A percentile compares a stretch with the other conserved stretches of the same genome.
phyloP scores from a whole-genome alignment of 805 yeast genomes.

The Wickerhamomyces alni region DNA sequence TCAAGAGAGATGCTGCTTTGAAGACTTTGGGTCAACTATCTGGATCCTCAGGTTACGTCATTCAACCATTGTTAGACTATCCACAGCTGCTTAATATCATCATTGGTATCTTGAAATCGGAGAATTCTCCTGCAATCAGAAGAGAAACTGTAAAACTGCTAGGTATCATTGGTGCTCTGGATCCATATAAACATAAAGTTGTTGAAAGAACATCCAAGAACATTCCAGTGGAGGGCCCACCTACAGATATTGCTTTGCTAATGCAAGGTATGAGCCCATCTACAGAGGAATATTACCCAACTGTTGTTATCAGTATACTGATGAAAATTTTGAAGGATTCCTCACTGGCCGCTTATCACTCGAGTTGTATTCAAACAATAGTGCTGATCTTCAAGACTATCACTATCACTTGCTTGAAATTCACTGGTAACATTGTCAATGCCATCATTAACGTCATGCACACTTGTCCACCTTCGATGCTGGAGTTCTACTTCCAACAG shows the following conservation, averaged over 20 bases:
- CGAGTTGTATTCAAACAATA: conserved; percentile 89
- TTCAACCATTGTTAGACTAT: conserved; percentile 85
- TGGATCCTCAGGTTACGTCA: conserved; percentile 89
- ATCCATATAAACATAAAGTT: conserved; percentile 92
- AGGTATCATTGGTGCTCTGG: conserved; percentile 94
- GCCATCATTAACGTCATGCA: conserved; percentile 84
- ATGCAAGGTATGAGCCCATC: conserved; percentile 96
- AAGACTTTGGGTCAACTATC: conserved; percentile 85
- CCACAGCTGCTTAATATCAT: conserved; percentile 83
- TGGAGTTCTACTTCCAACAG: conserved; percentile 87
- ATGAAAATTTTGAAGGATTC: conserved; percentile 82
- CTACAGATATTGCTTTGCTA: conserved; percentile 81
- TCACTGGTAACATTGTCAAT: conserved; percentile 80
- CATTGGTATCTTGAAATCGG: conserved; percentile 76
- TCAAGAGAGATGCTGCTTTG: conserved; percentile 85
- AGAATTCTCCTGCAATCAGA: conserved; percentile 64
- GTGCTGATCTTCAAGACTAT: conserved; percentile 86
- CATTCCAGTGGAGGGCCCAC: conserved; percentile 65
- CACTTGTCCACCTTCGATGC: conserved; percentile 67
- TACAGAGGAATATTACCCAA: conserved; percentile 88
- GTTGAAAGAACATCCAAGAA: conserved; percentile 66
- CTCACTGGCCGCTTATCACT: conserved; percentile 80
- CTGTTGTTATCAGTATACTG: conserved; percentile 84
- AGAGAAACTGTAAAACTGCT: conserved; percentile 84
- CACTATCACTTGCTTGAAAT: conserved; percentile 86